Evolutionary conservation across 2,329 filamentous ascomycete genomes (phyloP).

Genomic region (Talaromyces sp.): DNA sequence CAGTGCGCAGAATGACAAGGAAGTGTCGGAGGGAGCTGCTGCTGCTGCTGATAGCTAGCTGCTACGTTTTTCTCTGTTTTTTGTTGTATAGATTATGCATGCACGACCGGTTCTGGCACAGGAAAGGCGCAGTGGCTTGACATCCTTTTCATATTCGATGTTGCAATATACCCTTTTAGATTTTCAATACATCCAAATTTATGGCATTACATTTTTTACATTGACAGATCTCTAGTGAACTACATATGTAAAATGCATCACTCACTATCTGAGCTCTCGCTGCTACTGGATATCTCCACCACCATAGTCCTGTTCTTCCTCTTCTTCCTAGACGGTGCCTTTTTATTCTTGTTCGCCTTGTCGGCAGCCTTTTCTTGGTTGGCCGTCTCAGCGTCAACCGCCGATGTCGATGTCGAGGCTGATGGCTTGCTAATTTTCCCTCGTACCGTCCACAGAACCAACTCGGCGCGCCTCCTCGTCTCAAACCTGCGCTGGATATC

Average conservation of each 20-base stretch:
- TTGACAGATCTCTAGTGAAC: no score
- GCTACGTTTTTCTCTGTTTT: not conserved
- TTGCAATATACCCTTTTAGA: not conserved
- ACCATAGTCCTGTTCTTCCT: conserved; percentile 38
- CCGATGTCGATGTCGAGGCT: not conserved
- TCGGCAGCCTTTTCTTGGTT: not conserved
- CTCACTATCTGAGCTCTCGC: conserved; percentile 25
- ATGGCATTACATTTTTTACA: no score
- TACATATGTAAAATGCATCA: no score
- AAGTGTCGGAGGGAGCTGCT: not conserved
- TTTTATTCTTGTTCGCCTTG: conserved; percentile 8
- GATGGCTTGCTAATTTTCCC: conserved; percentile 9
- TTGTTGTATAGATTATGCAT: not conserved
- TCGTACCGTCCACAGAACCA: conserved; percentile 25
- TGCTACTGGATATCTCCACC: conserved; percentile 38
- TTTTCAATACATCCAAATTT: not conserved
- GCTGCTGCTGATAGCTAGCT: not conserved
- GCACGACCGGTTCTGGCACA: not conserved
- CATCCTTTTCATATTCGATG: not conserved
- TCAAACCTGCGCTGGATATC: conserved; percentile 24
- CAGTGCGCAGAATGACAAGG: not conserved
- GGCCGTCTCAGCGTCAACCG: conserved; percentile 20
- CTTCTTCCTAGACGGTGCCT: conserved; percentile 25
- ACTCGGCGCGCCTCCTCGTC: conserved; percentile 32
- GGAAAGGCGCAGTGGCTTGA: not conserved